Percentiles rank a stretch among this genome's conserved stretches.
Evolutionary conservation across 768 basidiomycete genomes (phyloP).

Genomic region (Termitomyces sp.): DNA sequence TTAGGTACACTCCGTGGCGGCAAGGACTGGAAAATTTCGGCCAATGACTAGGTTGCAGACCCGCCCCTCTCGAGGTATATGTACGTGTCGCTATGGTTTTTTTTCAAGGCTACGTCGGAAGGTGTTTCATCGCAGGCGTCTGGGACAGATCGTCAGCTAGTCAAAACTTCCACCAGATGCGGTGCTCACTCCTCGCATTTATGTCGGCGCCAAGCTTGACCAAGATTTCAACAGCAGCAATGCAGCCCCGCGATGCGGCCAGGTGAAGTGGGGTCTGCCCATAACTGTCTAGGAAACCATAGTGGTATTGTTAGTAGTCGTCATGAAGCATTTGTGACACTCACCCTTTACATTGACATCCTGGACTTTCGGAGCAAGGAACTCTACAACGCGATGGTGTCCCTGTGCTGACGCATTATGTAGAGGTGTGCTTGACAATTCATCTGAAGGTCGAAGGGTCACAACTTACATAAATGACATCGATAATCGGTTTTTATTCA

Average conservation of each 20-base stretch:
- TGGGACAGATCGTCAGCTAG: neutral
- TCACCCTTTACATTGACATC: too few species aligned
- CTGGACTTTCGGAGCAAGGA: too few species aligned
- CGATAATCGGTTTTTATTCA: too few species aligned
- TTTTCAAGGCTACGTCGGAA: neutral
- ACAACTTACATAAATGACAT: too few species aligned
- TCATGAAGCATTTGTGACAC: too few species aligned
- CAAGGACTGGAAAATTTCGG: too few species aligned
- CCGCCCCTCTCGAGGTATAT: neutral
- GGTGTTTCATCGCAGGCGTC: neutral
- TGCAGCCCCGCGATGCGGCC: neutral
- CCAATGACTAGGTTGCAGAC: neutral
- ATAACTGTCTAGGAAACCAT: neutral
- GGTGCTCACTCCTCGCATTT: neutral
- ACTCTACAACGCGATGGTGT: too few species aligned
- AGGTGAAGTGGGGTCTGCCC: neutral
- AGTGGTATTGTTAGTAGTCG: neutral
- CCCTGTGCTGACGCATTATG: too few species aligned
- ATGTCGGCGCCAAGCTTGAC: neutral
- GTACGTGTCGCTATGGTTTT: neutral
- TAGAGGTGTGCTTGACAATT: too few species aligned
- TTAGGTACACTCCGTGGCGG: too few species aligned
- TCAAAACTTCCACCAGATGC: neutral
- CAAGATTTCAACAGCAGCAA: neutral
- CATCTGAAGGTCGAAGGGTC: too few species aligned